A percentile compares a stretch with the other conserved stretches of the same genome.
Evolutionary conservation across 352 stramenopile species (phyloP).

Genomic region (Elongisporangium senticosum): DNA sequence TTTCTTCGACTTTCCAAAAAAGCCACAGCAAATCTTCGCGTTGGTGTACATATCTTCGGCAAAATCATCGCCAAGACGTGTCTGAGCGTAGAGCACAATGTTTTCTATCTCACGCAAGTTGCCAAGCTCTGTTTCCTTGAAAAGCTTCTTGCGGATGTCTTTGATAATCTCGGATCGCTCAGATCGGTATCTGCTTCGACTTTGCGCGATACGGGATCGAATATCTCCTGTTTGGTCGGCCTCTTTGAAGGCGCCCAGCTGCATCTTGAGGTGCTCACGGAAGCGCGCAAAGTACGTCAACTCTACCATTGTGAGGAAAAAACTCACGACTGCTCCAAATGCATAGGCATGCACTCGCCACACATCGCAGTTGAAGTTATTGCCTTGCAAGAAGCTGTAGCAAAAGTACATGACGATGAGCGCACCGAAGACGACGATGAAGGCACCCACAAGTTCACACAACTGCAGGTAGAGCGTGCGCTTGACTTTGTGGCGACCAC

Average conservation of each 20-base stretch:
- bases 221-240: conserved; percentile 77
- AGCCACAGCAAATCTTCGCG: conserved; percentile 36
- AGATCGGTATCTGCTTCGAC: conserved; percentile 29
- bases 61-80: conserved; percentile 49
- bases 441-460: conserved; percentile 62
- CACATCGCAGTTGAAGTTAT: conserved; percentile 56
- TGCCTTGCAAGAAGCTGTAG: conserved; percentile 54
- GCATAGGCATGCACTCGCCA: conserved; percentile 32
- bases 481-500: conserved; percentile 54
- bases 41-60: conserved; percentile 55
- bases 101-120: conserved; percentile 56
- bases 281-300: conserved; percentile 80
- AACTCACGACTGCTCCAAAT: conserved; percentile 38
- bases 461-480: conserved; percentile 68
- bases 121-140: conserved; percentile 58
- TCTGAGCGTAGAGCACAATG: conserved; percentile 40
- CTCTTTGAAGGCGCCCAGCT: conserved; percentile 79
- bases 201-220: conserved; percentile 34
- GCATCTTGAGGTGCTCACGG: conserved; percentile 83
- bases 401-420: conserved; percentile 61
- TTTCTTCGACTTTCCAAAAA: conserved; percentile 72
- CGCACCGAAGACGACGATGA: conserved; percentile 40
- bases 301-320: conserved; percentile 53
- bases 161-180: conserved; percentile 36
- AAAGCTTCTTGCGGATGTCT: conserved; percentile 69